phyloP scores from a whole-genome alignment of 1,284 basidiomycete species.

The Ceratobasidium sp. region DNA sequence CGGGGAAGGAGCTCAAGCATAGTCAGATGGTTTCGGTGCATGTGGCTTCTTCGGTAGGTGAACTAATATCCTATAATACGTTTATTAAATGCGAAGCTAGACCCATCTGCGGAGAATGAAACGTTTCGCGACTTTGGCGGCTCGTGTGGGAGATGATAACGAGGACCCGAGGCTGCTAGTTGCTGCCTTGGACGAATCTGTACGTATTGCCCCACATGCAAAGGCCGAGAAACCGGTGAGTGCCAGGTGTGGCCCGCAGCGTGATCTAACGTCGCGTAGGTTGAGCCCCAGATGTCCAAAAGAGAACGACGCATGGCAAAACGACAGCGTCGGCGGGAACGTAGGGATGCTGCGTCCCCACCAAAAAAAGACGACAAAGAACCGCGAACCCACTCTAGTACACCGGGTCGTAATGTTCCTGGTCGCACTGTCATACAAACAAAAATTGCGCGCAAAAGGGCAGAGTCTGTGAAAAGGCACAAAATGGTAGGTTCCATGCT shows the following conservation, averaged over 20 bases:
- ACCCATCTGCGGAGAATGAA: slow-evolving; percentile 66
- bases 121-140: slow-evolving; percentile 53
- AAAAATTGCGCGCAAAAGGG: slow-evolving; percentile 14
- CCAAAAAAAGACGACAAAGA: not conserved
- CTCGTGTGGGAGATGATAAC: slow-evolving; percentile 26
- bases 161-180: slow-evolving; percentile 28
- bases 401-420: not conserved
- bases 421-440: slow-evolving; percentile 8
- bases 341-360: not conserved
- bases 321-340: slow-evolving; percentile 35
- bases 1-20: slow-evolving; percentile 74
- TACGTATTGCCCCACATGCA: slow-evolving; percentile 10
- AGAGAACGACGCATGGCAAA: slow-evolving; percentile 21
- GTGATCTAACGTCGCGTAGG: not conserved
- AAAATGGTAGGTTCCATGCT: slow-evolving; percentile 18
- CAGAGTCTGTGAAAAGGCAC: slow-evolving; percentile 26
- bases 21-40: slow-evolving; percentile 67
- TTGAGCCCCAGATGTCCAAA: slow-evolving; percentile 21
- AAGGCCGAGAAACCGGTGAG: not conserved
- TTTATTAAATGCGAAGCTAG: slow-evolving; percentile 52
- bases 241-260: not conserved
- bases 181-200: slow-evolving; percentile 37
- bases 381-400: not conserved
- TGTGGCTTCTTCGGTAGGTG: slow-evolving; percentile 69
- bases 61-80: slow-evolving; percentile 37